Evolutionary conservation across 306 rosid genomes (phyloP), one percentile per base, ranked within the genome.

Genomic region (Quillaja saponaria): DNA sequence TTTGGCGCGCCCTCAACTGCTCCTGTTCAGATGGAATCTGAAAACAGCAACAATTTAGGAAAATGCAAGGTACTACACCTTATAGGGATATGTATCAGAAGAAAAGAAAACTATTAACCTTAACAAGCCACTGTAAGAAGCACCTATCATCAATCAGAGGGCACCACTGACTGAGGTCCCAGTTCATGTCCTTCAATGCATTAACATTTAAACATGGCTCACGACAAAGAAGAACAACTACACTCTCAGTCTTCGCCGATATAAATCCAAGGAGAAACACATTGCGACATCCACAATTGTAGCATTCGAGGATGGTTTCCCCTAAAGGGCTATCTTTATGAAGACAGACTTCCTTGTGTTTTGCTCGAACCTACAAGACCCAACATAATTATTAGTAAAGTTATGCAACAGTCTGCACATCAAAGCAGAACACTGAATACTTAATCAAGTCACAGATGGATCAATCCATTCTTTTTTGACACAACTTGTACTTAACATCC

Each of bases 121-220:
- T 94, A 55, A 94, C 99, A 60, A 94, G 96, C 99, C 99, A 94
- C 84, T 94, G 99, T 80, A 94, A 71, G 83, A 94, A 94, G 76
- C 99, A 94, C 80, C 99, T 80, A 80, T 94, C 99, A 78, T 90
- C 97, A 66, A 94, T 94, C 82, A 94, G 80, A 67, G 99, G 99
- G 62, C 97, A 94, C 99, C 99, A 94, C 73, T 94, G 99, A 78
- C 97, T 87, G 69, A 94, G 83, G 78, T 94, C 99, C 99, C 99
- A 94, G 74, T 94, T 94, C 99, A 94, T 89, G 76, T 94, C 99
- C 94, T 94, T 94, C 83, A 94, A 80, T 45, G 99, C 99, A 90
- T 94, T 94, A 51, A 90, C 97, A 78, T 88, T 94, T 82, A 94
- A 80, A 81, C 99, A 94, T 72, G 99, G 99, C 69, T 94, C 99